These are phyloP conservation scores for Tetracladium setigerum DNA, from an alignment of 495 filamentous ascomycete species.

Conservation along the genomic window DNA sequence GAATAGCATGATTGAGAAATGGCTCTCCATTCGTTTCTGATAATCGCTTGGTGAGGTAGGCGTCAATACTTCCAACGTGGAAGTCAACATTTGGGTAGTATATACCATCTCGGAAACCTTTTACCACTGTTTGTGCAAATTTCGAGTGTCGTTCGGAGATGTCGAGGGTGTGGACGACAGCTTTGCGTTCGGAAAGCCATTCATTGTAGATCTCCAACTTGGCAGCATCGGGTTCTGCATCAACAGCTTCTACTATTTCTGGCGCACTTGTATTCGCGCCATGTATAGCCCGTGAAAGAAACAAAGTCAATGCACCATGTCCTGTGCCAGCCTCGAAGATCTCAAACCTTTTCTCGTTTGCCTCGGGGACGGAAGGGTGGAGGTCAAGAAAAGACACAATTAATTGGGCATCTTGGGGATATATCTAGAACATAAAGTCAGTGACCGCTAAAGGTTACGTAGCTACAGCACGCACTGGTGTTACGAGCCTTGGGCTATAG, in stretches of 20 bases:
- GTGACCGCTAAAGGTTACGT: background rate
- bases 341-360: conserved; percentile 38
- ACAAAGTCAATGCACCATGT: conserved; percentile 66
- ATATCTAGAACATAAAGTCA: conserved; percentile 45
- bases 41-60: conserved; percentile 51
- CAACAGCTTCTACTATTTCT: background rate
- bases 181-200: conserved; percentile 47
- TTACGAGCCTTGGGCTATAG: conserved; percentile 56
- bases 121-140: conserved; percentile 52
- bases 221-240: conserved; percentile 1
- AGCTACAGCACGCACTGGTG: conserved; percentile 47
- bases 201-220: conserved; percentile 10
- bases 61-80: conserved; percentile 54
- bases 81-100: conserved; percentile 64
- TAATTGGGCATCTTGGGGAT: conserved; percentile 60
- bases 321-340: conserved; percentile 80
- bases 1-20: conserved; percentile 59
- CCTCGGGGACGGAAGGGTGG: conserved; percentile 38
- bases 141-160: conserved; percentile 46
- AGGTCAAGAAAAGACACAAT: conserved; percentile 72
- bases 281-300: conserved; percentile 67
- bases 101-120: conserved; percentile 59
- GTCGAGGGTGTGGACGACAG: conserved; percentile 67
- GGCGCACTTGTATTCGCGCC: conserved; percentile 50
- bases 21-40: conserved; percentile 31